phyloP scores from a whole-genome alignment of 257 asterid genomes.

The Petrea volubilis region DNA sequence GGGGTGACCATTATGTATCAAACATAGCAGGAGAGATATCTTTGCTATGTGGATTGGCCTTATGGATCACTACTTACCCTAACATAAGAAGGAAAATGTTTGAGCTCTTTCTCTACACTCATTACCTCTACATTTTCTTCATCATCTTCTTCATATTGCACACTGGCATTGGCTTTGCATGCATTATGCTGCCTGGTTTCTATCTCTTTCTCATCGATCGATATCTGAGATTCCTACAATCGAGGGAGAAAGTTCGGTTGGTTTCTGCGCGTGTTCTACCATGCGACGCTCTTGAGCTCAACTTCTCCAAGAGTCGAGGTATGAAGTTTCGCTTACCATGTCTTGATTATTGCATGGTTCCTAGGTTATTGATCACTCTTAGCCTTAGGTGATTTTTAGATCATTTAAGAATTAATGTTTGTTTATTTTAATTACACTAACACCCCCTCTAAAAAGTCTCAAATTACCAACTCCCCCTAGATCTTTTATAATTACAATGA shows the following conservation, averaged over 20 bases:
- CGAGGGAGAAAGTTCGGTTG: constrained; percentile 53
- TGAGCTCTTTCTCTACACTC: constrained; percentile 81
- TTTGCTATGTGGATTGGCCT: constrained; percentile 56
- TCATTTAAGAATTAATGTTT: background rate
- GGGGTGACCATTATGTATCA: constrained; percentile 85
- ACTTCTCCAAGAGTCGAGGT: constrained; percentile 80
- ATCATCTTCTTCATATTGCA: constrained; percentile 75
- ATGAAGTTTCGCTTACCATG: background rate
- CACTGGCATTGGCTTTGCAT: constrained; percentile 76
- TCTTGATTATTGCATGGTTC: background rate
- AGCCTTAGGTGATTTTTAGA: background rate
- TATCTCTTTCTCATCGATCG: constrained; percentile 86
- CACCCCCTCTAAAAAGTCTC: no score
- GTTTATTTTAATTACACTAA: background rate
- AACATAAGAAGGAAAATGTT: constrained; percentile 74
- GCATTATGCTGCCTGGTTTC: constrained; percentile 92
- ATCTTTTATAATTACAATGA: no score
- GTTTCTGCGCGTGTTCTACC: constrained; percentile 72
- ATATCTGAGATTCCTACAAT: constrained; percentile 76
- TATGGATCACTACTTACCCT: constrained; percentile 77
- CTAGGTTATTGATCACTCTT: background rate
- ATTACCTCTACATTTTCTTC: constrained; percentile 82
- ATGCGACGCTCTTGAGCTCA: constrained; percentile 69
- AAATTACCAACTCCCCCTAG: no score
- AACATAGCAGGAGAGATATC: constrained; percentile 89